A percentile compares a stretch with the other conserved stretches of the same genome.
phyloP scores from a whole-genome alignment of 176 grass and related monocot genomes.

The Triticum urartu region DNA sequence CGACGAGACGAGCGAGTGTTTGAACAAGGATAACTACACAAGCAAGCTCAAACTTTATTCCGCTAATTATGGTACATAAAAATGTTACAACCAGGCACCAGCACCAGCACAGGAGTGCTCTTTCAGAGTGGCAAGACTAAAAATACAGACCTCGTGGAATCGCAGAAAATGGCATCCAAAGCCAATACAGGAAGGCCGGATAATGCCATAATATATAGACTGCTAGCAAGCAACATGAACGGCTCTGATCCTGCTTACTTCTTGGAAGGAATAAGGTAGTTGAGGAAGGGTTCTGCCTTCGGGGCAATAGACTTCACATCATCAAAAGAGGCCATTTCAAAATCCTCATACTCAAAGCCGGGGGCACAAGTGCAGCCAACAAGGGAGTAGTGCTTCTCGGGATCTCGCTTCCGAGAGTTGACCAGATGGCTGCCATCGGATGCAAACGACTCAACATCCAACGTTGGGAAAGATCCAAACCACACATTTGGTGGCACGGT shows the following conservation, averaged over 20 bases:
- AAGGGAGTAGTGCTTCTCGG: conserved; percentile 73
- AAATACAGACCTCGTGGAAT: neutral
- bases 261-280: conserved; percentile 51
- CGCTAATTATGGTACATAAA: neutral
- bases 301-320: conserved; percentile 71
- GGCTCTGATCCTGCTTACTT: neutral
- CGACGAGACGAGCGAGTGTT: no score
- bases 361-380: conserved; percentile 93
- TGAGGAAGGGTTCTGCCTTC: conserved; percentile 69
- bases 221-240: neutral
- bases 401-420: conserved; percentile 60
- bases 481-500: conserved; percentile 89
- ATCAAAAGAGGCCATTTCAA: conserved; percentile 62
- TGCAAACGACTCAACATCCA: conserved; percentile 76
- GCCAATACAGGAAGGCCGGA: neutral
- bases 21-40: neutral
- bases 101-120: neutral
- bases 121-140: neutral
- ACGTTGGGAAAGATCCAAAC: conserved; percentile 88
- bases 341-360: conserved; percentile 83
- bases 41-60: conserved; percentile 24
- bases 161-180: neutral
- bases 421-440: conserved; percentile 82
- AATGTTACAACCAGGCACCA: neutral
- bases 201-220: neutral